Base-by-base conservation (phyloP, 2,329 filamentous ascomycete genomes). In the Trichoderma simmonsii region DNA sequence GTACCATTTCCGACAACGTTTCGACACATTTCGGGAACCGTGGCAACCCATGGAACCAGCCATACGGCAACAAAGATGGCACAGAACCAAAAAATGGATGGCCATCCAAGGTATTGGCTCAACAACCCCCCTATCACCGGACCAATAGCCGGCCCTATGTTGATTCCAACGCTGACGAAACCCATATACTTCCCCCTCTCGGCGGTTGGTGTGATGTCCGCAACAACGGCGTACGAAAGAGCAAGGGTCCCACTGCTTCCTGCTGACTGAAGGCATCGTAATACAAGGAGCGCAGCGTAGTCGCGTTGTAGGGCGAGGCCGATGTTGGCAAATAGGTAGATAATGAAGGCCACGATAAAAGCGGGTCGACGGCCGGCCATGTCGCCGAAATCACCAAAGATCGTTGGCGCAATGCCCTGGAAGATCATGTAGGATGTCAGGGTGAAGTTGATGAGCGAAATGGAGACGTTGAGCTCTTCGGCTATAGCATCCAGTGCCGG, bases 131-230 rank as follows among this genome's bases (percentile, higher is more conserved):
- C 91, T 4, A 93, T 81, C 1, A 91, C 85, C 0, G 91, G 90
- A 0, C 88, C 86, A 5, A 89, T 70, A 0, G 87, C 81, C 3
- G 86, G 86, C 0, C 86, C 86, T 34, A 92, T 77, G 4, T 90
- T 88, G 69, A 87, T 83, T 18, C 87, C 89, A 4, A 85, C 85
- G 36, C 86, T 87, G n/a, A 90, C 88, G 73, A 90, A 86, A 65
- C 89, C 92, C 83, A 95, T 91, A 77, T 92, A 95, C 71, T 86
- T 88, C 3, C 93, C 93, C 75, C 93, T 84, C 79, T 95, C 91
- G 0, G 88, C 86, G 60, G 87, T 89, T 0, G 91, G 89, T 0
- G 90, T 86, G 6, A 94, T 86, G 76, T 96, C 93, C 0, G 91
- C 90, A 15, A 95, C 87, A 2, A 94, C 89, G 2, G 90, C 93